phyloP scores from a whole-genome alignment of 192 early-diverging fungal species.

The Backusella mclennaniae region DNA sequence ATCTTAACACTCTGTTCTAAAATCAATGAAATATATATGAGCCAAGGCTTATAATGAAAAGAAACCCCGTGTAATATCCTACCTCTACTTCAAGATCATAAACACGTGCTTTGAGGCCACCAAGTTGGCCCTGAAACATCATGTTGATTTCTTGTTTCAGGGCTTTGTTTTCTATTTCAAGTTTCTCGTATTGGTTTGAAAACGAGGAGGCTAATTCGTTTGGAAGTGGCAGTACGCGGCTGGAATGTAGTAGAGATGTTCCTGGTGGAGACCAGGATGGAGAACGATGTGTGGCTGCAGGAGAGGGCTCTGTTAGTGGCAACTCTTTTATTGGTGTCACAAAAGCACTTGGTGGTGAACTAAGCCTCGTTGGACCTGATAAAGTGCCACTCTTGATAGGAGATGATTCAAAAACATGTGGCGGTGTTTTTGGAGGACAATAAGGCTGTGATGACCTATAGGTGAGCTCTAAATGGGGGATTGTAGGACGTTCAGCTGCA shows the following conservation, averaged over 20 bases:
- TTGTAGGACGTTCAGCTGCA: neutral
- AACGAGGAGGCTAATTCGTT: neutral
- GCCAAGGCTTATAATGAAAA: neutral
- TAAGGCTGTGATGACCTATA: constrained; percentile 9
- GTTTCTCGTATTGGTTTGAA: neutral
- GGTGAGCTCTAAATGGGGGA: neutral
- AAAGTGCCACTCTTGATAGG: neutral
- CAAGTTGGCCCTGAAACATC: neutral
- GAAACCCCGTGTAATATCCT: neutral
- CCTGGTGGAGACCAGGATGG: neutral
- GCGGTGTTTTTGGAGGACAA: neutral
- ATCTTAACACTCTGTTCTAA: constrained; percentile 26
- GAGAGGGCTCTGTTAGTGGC: neutral
- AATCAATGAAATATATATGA: neutral
- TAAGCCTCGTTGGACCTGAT: neutral
- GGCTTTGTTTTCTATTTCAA: neutral
- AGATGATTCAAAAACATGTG: neutral
- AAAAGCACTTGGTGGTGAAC: neutral
- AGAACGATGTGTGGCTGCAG: neutral
- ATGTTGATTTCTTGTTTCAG: constrained; percentile 17
- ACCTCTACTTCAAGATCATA: constrained; percentile 35
- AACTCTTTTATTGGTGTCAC: neutral
- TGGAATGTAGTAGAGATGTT: neutral
- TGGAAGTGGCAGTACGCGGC: neutral
- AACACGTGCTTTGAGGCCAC: constrained; percentile 8